Evolutionary conservation across 1,139 yeast species (phyloP), one percentile per base, ranked within the genome.

Genomic region (Protomyces macrosporus): DNA sequence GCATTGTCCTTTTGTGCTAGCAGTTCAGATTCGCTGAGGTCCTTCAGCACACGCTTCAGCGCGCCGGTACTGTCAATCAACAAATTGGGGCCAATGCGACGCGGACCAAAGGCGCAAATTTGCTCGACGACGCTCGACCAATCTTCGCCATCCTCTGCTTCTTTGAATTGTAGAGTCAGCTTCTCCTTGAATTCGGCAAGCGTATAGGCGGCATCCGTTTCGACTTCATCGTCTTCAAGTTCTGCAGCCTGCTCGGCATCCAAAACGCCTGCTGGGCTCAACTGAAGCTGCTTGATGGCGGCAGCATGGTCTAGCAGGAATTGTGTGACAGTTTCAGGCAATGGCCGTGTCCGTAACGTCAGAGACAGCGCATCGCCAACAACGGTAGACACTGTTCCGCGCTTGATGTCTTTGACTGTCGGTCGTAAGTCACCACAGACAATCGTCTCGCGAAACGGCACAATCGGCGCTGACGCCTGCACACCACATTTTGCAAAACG

Each of bases 401-500:
- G 79, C 4, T 76, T 77, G 34, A 79, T 72, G 50, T 75, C 77
- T 10, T 71, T 71, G 30, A 14, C 48, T 5, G 23, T 12, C 30
- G 16, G 36, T 64, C 36, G 52, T 42, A 9, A 45, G 50, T 14
- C 83, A 77, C 53, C 77, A 78, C 79, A 82, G 36, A 85, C 78
- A 63, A 90, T 83, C 0, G 98, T 89, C 75, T 95, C 99, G 68
- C 96, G 79, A 72, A 88, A 95, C 12, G 98, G 98, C 68, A 95
- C 95, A 33, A 89, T 95, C 0, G 98, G 98, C 70, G 89, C 89
- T 45, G 97, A 91, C 45, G 86, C 84, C 7, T 87, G 83, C 7
- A 95, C 86, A 64, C 90, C 97, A 69, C 91, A 84, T 34, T 91
- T 91, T 0, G 98, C 98, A 79, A 91, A 95, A 69, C 98, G 79